Base-by-base conservation (phyloP, 2,329 filamentous ascomycete species). In the Penicillium sp. region DNA sequence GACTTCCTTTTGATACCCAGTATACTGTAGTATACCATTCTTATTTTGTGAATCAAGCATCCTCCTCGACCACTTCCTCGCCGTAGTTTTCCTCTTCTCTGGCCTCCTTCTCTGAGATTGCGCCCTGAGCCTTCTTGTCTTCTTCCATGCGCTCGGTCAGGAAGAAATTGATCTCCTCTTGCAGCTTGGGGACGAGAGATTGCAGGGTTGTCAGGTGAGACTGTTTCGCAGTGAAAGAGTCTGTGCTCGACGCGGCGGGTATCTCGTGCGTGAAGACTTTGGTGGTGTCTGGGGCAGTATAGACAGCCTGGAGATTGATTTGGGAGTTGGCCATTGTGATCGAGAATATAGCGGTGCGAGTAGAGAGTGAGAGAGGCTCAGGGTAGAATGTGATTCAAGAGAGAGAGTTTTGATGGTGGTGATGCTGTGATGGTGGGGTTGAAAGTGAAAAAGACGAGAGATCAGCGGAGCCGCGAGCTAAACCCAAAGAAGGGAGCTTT, bases 11-110 rank as follows among this genome's bases (percentile, higher is more conserved):
- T 76, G 75, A 77, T 77, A 78, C 75, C 75, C 75, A 70, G 65
- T 67, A 69, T 65, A 70, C 72, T 72, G 70, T 65, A 71, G 72
- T 72, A 68, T 64, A 66, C 68, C 64, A 66, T 62, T 67, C 59
- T 68, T 65, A 37, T 61, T 51, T 53, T 67, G 60, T 58, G 54
- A 45, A 56, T 64, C 72, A 75, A 56, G 85, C 85, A 59, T 91
- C 89, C 45, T 91, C 89, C 54, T 89, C 88, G 13, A 86, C 81
- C 26, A 88, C 86, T 75, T 96, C 92, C 76, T 96, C 93, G 53
- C 92, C 93, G 74, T 97, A 96, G 73, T 93, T 85, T 65, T 86
- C 84, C 63, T 82, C 81, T 58, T 82, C 80, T 57, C 78, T 77
- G 53, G 75, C 72, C 62, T 78, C 76, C 56, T 76, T 73, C 24